Percentiles rank a stretch among this genome's conserved stretches.
These are phyloP conservation scores for Alisma plantagoaquatica DNA, from an alignment of 106 monocot species.

Conservation along the genomic window DNA sequence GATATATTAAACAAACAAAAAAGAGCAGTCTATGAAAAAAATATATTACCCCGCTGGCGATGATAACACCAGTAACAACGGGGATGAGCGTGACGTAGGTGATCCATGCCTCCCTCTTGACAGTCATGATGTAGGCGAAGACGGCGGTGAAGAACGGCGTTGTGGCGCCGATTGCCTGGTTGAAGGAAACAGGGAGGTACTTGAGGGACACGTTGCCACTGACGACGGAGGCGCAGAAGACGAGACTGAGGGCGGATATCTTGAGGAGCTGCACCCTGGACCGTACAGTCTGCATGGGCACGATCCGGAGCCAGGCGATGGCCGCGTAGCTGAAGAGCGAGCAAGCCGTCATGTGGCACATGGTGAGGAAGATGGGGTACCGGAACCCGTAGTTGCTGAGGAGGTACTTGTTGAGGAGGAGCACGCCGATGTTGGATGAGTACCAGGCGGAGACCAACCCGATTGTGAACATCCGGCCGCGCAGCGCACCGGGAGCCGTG, in stretches of 20 bases:
- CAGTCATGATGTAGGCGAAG: constrained; percentile 13
- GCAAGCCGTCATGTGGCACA: constrained; percentile 20
- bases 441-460: constrained; percentile 42
- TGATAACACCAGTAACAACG: constrained; percentile 13
- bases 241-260: constrained; percentile 14
- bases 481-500: too few relatives aligned
- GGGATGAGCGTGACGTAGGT: constrained; percentile 14
- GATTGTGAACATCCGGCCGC: constrained; percentile 31
- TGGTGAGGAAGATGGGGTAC: constrained; percentile 21
- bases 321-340: constrained; percentile 17
- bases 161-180: constrained; percentile 13
- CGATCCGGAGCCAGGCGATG: constrained; percentile 16
- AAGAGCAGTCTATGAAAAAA: background rate
- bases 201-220: constrained; percentile 13
- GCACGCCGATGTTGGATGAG: constrained; percentile 55
- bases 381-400: constrained; percentile 18
- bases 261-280: constrained; percentile 9
- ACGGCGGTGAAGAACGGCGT: constrained; percentile 15
- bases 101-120: constrained; percentile 11
- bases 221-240: constrained; percentile 16
- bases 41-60: constrained; percentile 14
- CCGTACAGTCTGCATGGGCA: constrained; percentile 11
- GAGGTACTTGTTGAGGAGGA: too few relatives aligned
- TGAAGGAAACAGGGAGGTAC: constrained; percentile 14
- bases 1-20: too few relatives aligned